These are phyloP conservation scores for Suillus placidus DNA, from an alignment of 768 basidiomycete genomes.

Conservation along the genomic window DNA sequence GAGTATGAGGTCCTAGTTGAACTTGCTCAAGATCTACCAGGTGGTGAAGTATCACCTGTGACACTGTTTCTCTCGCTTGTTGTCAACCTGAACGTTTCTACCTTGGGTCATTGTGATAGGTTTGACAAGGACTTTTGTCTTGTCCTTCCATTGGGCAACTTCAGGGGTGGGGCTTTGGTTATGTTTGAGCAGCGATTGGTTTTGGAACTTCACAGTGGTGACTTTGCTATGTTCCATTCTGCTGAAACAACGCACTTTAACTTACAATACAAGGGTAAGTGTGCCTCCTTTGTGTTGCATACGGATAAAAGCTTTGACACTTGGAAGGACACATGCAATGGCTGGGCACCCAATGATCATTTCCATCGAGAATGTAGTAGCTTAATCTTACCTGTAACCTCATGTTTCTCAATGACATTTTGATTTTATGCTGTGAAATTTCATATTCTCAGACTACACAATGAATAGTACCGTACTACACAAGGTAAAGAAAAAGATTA, in stretches of 20 bases:
- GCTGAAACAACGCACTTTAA: slow-evolving; percentile 11
- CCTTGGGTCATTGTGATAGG: slow-evolving; percentile 8
- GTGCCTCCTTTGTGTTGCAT: slow-evolving; percentile 14
- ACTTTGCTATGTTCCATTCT: slow-evolving; percentile 13
- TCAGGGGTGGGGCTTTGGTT: slow-evolving; percentile 11
- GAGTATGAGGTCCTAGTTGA: slow-evolving; percentile 3
- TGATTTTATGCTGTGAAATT: too few species aligned
- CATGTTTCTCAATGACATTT: too few species aligned
- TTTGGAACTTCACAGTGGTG: slow-evolving; percentile 5
- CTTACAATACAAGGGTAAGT: slow-evolving; percentile 3
- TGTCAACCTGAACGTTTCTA: slow-evolving; percentile 14
- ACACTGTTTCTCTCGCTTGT: not conserved
- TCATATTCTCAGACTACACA: too few species aligned
- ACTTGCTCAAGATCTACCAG: not conserved
- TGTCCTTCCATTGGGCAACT: slow-evolving; percentile 5
- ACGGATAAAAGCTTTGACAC: slow-evolving; percentile 9
- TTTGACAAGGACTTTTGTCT: slow-evolving; percentile 7
- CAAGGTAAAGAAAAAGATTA: too few species aligned
- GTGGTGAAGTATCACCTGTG: not conserved
- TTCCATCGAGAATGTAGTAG: not conserved
- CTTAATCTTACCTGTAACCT: too few species aligned
- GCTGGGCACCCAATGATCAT: slow-evolving; percentile 1
- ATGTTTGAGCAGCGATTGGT: slow-evolving; percentile 9
- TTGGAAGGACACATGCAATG: slow-evolving; percentile 8
- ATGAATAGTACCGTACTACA: too few species aligned